Conservation (phyloP, 805 yeast genomes). For the Candida takata region DNA sequence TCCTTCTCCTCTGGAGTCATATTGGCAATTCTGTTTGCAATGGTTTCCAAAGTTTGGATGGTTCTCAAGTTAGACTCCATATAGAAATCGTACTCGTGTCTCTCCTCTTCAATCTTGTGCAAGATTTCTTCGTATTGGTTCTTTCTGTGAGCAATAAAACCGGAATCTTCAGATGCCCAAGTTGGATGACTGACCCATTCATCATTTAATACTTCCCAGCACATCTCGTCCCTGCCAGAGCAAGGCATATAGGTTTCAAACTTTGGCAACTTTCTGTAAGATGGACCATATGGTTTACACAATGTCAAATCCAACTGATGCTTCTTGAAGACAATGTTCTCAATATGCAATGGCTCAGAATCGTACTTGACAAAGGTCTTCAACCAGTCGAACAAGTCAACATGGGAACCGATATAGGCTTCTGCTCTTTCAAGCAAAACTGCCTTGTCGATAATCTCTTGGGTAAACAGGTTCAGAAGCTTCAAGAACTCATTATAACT, state of each 20-base stretch:
- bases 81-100: conserved; percentile 93
- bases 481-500: conserved; percentile 90
- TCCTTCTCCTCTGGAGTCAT: conserved; percentile 90
- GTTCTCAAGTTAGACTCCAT: conserved; percentile 94
- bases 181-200: conserved; percentile 99
- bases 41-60: conserved; percentile 90
- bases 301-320: conserved; percentile 84
- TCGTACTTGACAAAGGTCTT: conserved; percentile 85
- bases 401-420: conserved; percentile 73
- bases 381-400: conserved; percentile 85
- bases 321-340: conserved; percentile 79
- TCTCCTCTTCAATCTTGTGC: conserved; percentile 93
- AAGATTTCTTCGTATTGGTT: conserved; percentile 96
- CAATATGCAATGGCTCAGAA: conserved; percentile 79
- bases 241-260: conserved; percentile 96
- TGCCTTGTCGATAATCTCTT: conserved; percentile 79
- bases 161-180: conserved; percentile 99
- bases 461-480: conserved; percentile 78
- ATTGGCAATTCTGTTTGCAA: conserved; percentile 86
- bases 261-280: conserved; percentile 87
- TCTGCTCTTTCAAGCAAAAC: conserved; percentile 80
- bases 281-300: conserved; percentile 93
- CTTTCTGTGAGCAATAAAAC: conserved; percentile 97
- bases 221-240: conserved; percentile 97
- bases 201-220: conserved; percentile 97